Evolutionary conservation across 1,284 basidiomycete species (phyloP).

Genomic region (Sporisorium scitamineum): DNA sequence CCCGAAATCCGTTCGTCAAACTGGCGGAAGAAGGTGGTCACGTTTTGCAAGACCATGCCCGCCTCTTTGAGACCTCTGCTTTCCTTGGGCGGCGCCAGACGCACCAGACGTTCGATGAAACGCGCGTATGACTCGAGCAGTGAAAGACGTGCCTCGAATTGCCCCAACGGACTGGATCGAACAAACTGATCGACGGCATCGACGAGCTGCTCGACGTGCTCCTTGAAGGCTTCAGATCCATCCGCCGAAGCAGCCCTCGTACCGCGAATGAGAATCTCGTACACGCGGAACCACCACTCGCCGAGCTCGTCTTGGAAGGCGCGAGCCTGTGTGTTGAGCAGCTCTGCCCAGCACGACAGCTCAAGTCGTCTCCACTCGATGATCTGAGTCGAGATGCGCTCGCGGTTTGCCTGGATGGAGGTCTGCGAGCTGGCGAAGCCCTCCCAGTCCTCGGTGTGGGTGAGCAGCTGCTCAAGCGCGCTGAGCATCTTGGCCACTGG

Average conservation of each 20-base stretch:
- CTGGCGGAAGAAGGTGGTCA: slow-evolving; percentile 78
- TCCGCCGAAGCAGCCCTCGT: slow-evolving; percentile 56
- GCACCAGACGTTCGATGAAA: slow-evolving; percentile 44
- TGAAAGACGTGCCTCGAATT: slow-evolving; percentile 79
- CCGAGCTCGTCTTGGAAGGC: slow-evolving; percentile 72
- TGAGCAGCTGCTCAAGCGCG: slow-evolving; percentile 85
- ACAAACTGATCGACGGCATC: slow-evolving; percentile 87
- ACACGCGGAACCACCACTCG: slow-evolving; percentile 92
- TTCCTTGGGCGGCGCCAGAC: slow-evolving; percentile 43
- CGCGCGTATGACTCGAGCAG: slow-evolving; percentile 79
- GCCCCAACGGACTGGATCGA: slow-evolving; percentile 81
- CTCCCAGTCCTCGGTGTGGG: slow-evolving; percentile 96
- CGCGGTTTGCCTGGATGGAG: slow-evolving; percentile 79
- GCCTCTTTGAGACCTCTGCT: slow-evolving; percentile 43
- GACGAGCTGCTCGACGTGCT: slow-evolving; percentile 79
- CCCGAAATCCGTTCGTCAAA: slow-evolving; percentile 74
- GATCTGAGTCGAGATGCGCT: slow-evolving; percentile 79
- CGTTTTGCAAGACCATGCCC: slow-evolving; percentile 77
- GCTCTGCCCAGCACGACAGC: slow-evolving; percentile 84
- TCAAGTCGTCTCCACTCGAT: slow-evolving; percentile 92
- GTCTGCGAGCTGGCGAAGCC: slow-evolving; percentile 90
- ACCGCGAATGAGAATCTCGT: slow-evolving; percentile 78
- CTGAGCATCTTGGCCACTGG: slow-evolving; percentile 87
- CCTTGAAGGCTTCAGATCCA: slow-evolving; percentile 69
- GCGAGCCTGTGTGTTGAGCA: slow-evolving; percentile 75